Evolutionary conservation across 805 yeast genomes (phyloP).

Genomic region (Myxozyma vanderwaltii): DNA sequence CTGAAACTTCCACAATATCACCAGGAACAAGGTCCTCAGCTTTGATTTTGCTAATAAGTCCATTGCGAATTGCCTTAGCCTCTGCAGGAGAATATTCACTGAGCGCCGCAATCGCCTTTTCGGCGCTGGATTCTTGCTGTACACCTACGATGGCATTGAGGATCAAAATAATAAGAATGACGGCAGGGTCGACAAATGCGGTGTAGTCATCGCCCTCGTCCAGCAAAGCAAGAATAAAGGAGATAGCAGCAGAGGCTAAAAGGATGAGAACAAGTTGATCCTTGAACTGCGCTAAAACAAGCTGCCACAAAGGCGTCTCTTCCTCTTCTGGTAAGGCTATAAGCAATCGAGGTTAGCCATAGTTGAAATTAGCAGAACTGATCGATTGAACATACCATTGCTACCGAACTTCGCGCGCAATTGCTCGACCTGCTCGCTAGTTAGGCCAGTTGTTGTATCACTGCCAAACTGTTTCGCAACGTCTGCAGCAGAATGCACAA

Average conservation of each 20-base stretch:
- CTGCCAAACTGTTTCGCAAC: conserved; percentile 30
- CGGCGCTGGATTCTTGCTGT: conserved; percentile 54
- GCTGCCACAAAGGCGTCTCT: conserved; percentile 43
- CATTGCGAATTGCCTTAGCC: conserved; percentile 50
- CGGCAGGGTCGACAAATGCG: conserved; percentile 46
- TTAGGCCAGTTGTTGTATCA: conserved; percentile 33
- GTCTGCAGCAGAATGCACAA: conserved; percentile 28
- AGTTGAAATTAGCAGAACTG: background rate
- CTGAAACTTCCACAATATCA: conserved; percentile 47
- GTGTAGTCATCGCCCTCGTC: conserved; percentile 42
- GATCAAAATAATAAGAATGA: conserved; percentile 50
- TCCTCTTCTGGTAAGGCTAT: conserved; percentile 45
- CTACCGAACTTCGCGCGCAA: conserved; percentile 33
- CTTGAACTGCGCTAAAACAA: conserved; percentile 45
- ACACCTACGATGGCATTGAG: conserved; percentile 55
- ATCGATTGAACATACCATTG: conserved; percentile 21
- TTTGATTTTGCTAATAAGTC: conserved; percentile 47
- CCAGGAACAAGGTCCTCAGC: conserved; percentile 50
- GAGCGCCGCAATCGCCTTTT: conserved; percentile 54
- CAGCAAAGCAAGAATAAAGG: conserved; percentile 41
- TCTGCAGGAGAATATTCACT: conserved; percentile 51
- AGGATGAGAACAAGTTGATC: conserved; percentile 45
- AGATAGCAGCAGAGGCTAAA: conserved; percentile 42
- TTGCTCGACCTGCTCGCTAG: conserved; percentile 32
- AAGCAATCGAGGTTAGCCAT: background rate